Evolutionary conservation across 176 grass and related monocot species (phyloP).

Genomic region (Rhipidocladum racemiflorum): DNA sequence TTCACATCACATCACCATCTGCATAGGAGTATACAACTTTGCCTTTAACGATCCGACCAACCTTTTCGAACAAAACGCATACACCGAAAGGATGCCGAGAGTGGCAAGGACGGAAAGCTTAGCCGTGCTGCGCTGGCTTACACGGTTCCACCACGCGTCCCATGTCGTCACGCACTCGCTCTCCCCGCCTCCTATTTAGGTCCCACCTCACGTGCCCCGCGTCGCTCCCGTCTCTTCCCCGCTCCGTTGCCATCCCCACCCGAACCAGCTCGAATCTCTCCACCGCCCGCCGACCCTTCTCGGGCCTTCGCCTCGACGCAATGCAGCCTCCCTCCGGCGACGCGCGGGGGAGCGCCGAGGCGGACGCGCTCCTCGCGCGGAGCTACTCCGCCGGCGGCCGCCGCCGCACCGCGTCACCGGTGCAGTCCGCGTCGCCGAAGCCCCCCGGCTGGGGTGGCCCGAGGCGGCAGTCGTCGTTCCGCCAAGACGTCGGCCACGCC

Average conservation of each 20-base stretch:
- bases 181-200: constrained; percentile 28
- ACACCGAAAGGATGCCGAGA: not conserved
- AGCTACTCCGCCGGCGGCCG: constrained; percentile 47
- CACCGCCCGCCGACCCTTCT: not conserved
- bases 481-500: constrained; percentile 58
- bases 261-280: constrained; percentile 27
- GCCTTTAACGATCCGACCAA: not conserved
- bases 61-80: not conserved
- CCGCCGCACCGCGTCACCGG: constrained; percentile 32
- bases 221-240: not conserved
- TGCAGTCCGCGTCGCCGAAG: constrained; percentile 30
- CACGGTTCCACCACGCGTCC: not conserved
- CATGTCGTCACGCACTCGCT: not conserved
- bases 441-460: not conserved
- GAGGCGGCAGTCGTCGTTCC: constrained; percentile 54
- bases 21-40: not conserved
- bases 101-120: not conserved
- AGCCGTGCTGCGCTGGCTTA: not conserved
- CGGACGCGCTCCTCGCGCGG: constrained; percentile 38
- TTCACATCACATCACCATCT: not conserved
- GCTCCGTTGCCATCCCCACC: not conserved
- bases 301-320: constrained; percentile 3
- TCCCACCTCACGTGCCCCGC: constrained; percentile 8
- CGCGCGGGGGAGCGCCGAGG: constrained; percentile 14
- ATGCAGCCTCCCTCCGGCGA: constrained; percentile 31